Base-by-base conservation (phyloP, 106 monocot species). In the Dioscorea dumetorum region DNA sequence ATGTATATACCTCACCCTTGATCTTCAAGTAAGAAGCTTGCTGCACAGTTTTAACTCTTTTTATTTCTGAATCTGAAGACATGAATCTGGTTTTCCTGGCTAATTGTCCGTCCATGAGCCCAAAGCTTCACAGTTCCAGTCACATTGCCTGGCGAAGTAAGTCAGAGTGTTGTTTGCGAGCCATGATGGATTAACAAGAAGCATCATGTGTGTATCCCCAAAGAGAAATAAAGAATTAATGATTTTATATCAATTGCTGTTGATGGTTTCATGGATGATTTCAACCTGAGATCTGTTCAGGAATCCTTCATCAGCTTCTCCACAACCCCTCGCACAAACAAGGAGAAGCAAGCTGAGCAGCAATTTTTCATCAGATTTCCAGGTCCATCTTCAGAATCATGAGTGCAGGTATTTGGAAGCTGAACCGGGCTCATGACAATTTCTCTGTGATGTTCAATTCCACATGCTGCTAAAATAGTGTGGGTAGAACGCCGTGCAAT, bases 401-500 rank as follows among this genome's bases (percentile, higher is more conserved):
- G 87, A 13, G 60, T 15, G 66, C 87, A 84, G 57, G 35, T 19
- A 17, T 48, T 34, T 8, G 80, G 83, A 41, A 78, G 72, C 24
- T 73, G 78, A 12, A 79, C 19, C 2, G 62, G 24, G 18, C 41
- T 33, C 41, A 77, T 48, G 64, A 83, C 82, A 41, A 74, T 75
- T 21, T 69, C 74, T 19, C 72, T 80, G 0, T 69, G 61, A 33
- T 80, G 80, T 58, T 75, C 58, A 49, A 87, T 72, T 60, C 83
- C 87, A 67, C 83, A 87, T 2, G 77, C 80, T 4, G 87, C 83
- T 60, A 87, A 73, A 60, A 87, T 75, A 28, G 77, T 78, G 72
- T 83, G 83, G 48, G 80, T 87, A 0, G 87, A 74, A 22, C 71
- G 60, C 70, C 78, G 80, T 24, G 66, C 83, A 33, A 87, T 63